Conservation (phyloP, 768 basidiomycete species). For the Termitomyces sp. region DNA sequence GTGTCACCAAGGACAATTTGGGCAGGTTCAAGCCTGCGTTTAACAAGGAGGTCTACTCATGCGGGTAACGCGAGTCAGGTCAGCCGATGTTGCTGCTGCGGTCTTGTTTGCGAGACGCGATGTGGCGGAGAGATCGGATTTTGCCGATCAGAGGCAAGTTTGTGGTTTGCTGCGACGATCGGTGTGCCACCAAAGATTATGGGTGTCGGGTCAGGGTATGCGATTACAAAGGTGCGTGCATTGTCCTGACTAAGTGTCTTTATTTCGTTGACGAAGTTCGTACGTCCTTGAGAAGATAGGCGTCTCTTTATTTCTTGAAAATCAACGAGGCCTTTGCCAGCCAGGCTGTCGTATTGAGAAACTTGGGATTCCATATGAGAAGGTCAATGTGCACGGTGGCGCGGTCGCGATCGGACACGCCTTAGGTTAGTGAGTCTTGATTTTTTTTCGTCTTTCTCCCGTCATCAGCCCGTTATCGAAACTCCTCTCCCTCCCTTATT, state of each 20-base stretch:
- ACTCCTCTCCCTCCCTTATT: no score
- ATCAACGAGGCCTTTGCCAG: slow-evolving; percentile 91
- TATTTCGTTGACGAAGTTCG: background rate
- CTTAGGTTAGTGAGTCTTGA: slow-evolving; percentile 54
- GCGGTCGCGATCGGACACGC: slow-evolving; percentile 90
- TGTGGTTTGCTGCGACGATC: slow-evolving; percentile 56
- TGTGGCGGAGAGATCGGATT: slow-evolving; percentile 72
- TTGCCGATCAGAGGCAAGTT: slow-evolving; percentile 88
- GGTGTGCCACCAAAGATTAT: slow-evolving; percentile 87
- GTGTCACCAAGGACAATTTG: slow-evolving; percentile 74
- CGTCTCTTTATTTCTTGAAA: slow-evolving; percentile 74
- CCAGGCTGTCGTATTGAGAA: slow-evolving; percentile 69
- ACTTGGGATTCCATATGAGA: slow-evolving; percentile 64
- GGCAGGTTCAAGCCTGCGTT: slow-evolving; percentile 86
- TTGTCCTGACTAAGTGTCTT: no score
- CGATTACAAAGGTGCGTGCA: slow-evolving; percentile 54
- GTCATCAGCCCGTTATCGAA: no score
- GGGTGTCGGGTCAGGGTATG: slow-evolving; percentile 89
- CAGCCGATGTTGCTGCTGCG: slow-evolving; percentile 90
- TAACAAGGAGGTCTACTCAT: slow-evolving; percentile 66
- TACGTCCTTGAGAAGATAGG: slow-evolving; percentile 57
- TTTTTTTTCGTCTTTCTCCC: background rate
- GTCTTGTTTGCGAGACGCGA: slow-evolving; percentile 79
- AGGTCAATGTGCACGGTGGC: slow-evolving; percentile 85
- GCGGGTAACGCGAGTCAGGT: slow-evolving; percentile 86